These are phyloP conservation scores for Aspergillus transmontanensis DNA, from an alignment of 2,329 filamentous ascomycete genomes.

Conservation along the genomic window DNA sequence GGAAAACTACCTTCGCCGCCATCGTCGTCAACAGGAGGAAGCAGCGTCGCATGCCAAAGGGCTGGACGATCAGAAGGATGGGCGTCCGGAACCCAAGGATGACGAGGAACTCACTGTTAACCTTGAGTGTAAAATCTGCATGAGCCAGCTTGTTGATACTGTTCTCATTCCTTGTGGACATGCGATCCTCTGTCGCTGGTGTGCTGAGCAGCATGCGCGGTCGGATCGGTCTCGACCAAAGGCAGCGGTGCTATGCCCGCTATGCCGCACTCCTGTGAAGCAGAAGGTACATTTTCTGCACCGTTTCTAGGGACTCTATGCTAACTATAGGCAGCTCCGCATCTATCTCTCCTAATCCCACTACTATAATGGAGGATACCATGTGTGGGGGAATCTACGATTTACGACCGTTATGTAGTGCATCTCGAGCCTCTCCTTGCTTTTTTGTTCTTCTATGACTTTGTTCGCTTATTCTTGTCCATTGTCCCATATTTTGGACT, in stretches of 20 bases:
- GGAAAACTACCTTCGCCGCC: slow-evolving; percentile 6
- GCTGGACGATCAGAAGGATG: slow-evolving; percentile 50
- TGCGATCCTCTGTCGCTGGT: slow-evolving; percentile 59
- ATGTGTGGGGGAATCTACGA: not conserved
- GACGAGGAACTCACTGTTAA: slow-evolving; percentile 54
- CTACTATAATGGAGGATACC: not conserved
- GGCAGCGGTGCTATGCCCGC: slow-evolving; percentile 26
- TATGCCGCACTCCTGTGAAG: slow-evolving; percentile 31
- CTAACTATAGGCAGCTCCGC: slow-evolving; percentile 6
- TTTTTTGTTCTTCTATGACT: not conserved
- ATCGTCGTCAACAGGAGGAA: slow-evolving; percentile 4
- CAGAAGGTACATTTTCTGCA: slow-evolving; percentile 27
- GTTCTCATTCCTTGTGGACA: slow-evolving; percentile 58
- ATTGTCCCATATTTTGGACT: not conserved
- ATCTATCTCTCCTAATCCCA: not conserved
- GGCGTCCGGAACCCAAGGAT: slow-evolving; percentile 50
- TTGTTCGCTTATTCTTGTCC: not conserved
- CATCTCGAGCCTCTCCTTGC: not conserved
- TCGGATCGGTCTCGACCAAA: slow-evolving; percentile 34
- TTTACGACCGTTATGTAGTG: not conserved
- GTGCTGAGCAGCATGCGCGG: slow-evolving; percentile 54
- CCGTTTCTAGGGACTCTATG: not conserved
- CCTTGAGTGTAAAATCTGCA: slow-evolving; percentile 57
- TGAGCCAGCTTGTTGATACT: slow-evolving; percentile 54
- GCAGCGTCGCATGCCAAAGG: slow-evolving; percentile 26